Conservation (phyloP, 129 eudicot species). For the Lactuca sativa region DNA sequence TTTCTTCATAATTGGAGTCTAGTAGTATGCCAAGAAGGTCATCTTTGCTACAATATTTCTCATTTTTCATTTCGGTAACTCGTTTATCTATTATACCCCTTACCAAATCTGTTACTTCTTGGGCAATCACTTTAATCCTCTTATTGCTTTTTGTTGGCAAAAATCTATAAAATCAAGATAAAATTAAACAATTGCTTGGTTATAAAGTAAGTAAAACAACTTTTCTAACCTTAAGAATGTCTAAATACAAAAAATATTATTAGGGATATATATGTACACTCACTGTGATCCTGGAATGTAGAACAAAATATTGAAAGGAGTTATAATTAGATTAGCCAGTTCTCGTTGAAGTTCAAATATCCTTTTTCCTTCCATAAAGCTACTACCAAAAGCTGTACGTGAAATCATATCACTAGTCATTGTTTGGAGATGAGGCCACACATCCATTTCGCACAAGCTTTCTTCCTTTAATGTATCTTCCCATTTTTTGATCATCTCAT, state of each 20-base stretch:
- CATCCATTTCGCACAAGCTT: constrained; percentile 21
- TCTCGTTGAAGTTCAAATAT: constrained; percentile 35
- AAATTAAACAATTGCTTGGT: neutral
- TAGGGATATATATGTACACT: constrained; percentile 1
- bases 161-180: neutral
- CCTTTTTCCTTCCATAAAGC: constrained; percentile 25
- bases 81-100: constrained; percentile 24
- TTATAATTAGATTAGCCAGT: constrained; percentile 14
- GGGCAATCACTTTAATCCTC: constrained; percentile 18
- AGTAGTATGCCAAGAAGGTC: constrained; percentile 29
- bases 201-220: neutral
- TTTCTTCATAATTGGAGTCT: constrained; percentile 25
- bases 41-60: constrained; percentile 4
- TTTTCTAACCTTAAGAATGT: too few relatives aligned
- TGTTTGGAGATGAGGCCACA: constrained; percentile 35
- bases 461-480: constrained; percentile 12
- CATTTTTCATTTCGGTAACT: constrained; percentile 7
- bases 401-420: constrained; percentile 23
- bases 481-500: constrained; percentile 32
- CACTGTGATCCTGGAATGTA: constrained; percentile 31
- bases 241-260: neutral
- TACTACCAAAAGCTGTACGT: constrained; percentile 30
- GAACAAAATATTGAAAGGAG: constrained; percentile 8
- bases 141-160: constrained; percentile 36
- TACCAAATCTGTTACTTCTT: constrained; percentile 11